Base-by-base conservation (phyloP, 768 basidiomycete genomes). In the Lactarius akahatsu region DNA sequence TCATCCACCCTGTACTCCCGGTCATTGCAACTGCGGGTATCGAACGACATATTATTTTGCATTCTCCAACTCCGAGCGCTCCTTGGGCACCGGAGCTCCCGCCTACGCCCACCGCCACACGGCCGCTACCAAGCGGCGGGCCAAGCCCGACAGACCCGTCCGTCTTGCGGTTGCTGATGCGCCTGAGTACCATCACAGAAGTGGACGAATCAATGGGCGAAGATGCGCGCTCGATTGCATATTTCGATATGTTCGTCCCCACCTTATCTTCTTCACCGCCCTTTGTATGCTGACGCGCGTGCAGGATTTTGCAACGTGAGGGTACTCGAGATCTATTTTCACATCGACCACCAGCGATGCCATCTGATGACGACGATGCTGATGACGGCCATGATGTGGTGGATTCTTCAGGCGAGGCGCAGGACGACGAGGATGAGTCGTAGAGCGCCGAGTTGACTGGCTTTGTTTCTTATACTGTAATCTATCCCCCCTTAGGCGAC, bases 1-100 rank as follows among this genome's bases (percentile, higher is more conserved):
- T 89, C 30, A 85, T 92, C 64, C 92, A 94, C 72, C 92, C 92
- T 2, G 79, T 83, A 26, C 79, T 88, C 50, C 82, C 89, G 4
- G 82, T 87, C 62, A 77, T 91, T 36, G 81, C 84, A 41, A 91
- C 91, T 4, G 80, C 87, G 4, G 92, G 92, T 3, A 83, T 94
- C 26, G 92, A 94, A 74, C 85, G 84, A 30, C 80, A 85, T 67
- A 80, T 92, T 30, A 71, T 86, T 23, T 75, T 93, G 15, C 92
- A 92, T 73, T 86, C 88, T 70, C 84, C 89, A 3, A 87, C 86
- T 6, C 72, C 78, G 7, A 78, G 75, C 32, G 78, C 85, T 0
- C 88, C 87, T 15, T 80, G 80, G 43, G 72, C 73, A 7, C 73
- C 78, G 26, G 74, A 80, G n/a, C 74, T 90, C n/a, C 67, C 73